Conservation (phyloP, 2,329 filamentous ascomycete species). For the Purpureocillium lavendulum region DNA sequence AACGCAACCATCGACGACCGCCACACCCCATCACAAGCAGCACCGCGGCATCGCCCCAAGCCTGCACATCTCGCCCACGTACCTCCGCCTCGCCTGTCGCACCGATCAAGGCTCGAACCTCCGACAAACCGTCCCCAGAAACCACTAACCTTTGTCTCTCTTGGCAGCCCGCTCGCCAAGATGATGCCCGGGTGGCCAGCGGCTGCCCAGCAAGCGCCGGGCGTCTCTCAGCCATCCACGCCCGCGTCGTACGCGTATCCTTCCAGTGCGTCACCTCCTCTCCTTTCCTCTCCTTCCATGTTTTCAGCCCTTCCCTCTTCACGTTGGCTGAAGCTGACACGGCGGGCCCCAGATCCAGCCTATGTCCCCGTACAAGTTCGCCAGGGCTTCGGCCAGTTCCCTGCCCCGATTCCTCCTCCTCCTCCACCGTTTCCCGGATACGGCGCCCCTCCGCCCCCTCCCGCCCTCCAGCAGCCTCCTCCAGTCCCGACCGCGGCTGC, state of each 20-base stretch:
- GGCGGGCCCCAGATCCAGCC: conserved; percentile 37
- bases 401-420: conserved; percentile 19
- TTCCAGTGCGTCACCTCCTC: conserved; percentile 22
- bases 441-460: conserved; percentile 16
- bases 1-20: too few relatives aligned
- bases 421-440: conserved; percentile 22
- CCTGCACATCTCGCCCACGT: background rate
- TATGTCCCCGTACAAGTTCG: conserved; percentile 56
- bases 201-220: conserved; percentile 28
- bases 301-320: too few relatives aligned
- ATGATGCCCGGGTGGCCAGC: conserved; percentile 30
- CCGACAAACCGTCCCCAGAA: conserved; percentile 3
- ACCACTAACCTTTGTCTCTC: conserved; percentile 6
- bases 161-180: conserved; percentile 5
- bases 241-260: conserved; percentile 28
- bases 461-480: conserved; percentile 18
- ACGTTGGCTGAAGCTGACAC: too few relatives aligned
- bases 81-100: background rate
- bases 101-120: background rate
- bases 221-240: conserved; percentile 28
- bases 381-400: conserved; percentile 45
- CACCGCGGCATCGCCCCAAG: too few relatives aligned
- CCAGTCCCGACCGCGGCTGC: conserved; percentile 17
- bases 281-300: background rate
- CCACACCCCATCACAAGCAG: too few relatives aligned